Percentiles rank a stretch among this genome's conserved stretches.
Conservation (phyloP, 192 early-diverging fungal species). For the Allomyces macrogynus region DNA sequence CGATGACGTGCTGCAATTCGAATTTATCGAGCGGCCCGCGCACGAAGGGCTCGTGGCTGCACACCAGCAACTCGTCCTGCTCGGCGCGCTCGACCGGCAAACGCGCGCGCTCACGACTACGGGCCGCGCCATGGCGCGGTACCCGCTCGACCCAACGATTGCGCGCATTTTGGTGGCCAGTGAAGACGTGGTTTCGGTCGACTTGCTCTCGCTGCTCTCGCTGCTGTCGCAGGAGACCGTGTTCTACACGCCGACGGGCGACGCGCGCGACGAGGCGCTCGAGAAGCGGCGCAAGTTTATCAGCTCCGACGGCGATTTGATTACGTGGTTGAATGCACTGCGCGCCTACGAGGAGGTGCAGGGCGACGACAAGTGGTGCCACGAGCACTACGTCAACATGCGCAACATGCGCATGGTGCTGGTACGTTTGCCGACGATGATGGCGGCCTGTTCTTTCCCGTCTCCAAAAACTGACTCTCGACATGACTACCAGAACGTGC, state of each 20-base stretch:
- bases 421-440: too few relatives aligned
- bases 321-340: slow-evolving; percentile 75
- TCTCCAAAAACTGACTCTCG: too few relatives aligned
- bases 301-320: slow-evolving; percentile 73
- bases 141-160: slow-evolving; percentile 76
- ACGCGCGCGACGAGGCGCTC: slow-evolving; percentile 57
- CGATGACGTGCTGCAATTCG: slow-evolving; percentile 69
- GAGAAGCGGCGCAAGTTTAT: slow-evolving; percentile 63
- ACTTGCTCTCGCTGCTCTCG: slow-evolving; percentile 22
- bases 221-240: slow-evolving; percentile 80
- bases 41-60: slow-evolving; percentile 53
- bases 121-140: slow-evolving; percentile 67
- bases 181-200: neutral
- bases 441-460: too few relatives aligned
- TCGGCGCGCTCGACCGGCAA: slow-evolving; percentile 62
- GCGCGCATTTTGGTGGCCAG: slow-evolving; percentile 13
- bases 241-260: slow-evolving; percentile 71
- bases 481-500: slow-evolving; percentile 39
- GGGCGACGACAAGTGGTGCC: slow-evolving; percentile 73
- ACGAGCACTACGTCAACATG: slow-evolving; percentile 73
- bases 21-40: slow-evolving; percentile 85
- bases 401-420: slow-evolving; percentile 67
- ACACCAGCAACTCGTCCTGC: slow-evolving; percentile 68
- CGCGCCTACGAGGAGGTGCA: slow-evolving; percentile 52
- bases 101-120: slow-evolving; percentile 52